Evolutionary conservation across 805 yeast species (phyloP).

Genomic region (Isabelozyma heimii): DNA sequence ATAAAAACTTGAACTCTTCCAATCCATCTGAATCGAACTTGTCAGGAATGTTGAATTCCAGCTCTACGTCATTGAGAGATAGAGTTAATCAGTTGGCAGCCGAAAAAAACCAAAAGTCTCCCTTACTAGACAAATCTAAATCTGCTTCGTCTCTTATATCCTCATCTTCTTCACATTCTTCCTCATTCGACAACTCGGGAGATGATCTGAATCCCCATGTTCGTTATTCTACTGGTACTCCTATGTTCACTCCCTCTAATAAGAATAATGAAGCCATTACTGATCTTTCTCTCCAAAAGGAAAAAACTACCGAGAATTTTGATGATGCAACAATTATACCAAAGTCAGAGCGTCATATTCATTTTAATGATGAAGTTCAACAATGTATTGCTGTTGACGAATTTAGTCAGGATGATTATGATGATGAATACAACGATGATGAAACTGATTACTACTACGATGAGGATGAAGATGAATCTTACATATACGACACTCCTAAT

Average conservation of each 20-base stretch:
- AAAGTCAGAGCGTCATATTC: conserved; percentile 67
- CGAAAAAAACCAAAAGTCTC: not conserved
- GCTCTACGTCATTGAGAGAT: not conserved
- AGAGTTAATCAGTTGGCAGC: conserved; percentile 1
- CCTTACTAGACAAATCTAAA: not conserved
- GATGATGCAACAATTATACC: not conserved
- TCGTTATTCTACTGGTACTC: not conserved
- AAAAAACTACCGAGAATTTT: not conserved
- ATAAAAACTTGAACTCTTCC: conserved; percentile 15
- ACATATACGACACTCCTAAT: conserved; percentile 5
- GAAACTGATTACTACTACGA: conserved; percentile 18
- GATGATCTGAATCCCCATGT: not conserved
- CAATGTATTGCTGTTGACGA: conserved; percentile 81
- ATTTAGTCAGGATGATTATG: conserved; percentile 21
- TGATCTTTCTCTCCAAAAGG: not conserved
- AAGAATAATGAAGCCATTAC: not conserved
- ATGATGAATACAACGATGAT: conserved; percentile 37
- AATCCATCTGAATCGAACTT: conserved; percentile 19
- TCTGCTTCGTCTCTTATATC: not conserved
- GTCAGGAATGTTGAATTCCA: conserved; percentile 6
- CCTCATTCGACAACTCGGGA: not conserved
- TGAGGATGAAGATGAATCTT: conserved; percentile 15
- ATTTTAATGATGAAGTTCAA: conserved; percentile 90
- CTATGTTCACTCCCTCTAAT: not conserved
- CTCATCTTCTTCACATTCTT: not conserved